phyloP scores from a whole-genome alignment of 2,329 filamentous ascomycete genomes.

The Epichloe elymi region DNA sequence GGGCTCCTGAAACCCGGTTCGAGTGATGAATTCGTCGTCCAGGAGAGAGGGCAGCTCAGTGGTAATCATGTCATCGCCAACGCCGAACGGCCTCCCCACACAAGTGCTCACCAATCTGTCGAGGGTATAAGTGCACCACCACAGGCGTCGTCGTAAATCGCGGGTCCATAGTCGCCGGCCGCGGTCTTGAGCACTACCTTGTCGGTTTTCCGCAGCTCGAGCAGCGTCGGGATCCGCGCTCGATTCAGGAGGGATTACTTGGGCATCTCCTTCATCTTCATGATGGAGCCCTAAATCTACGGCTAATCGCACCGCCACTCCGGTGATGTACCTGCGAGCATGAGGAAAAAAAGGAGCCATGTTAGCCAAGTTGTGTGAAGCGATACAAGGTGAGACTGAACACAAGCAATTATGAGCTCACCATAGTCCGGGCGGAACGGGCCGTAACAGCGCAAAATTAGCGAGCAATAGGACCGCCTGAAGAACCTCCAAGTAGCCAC shows the following conservation, averaged over 20 bases:
- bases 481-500: slow-evolving; percentile 82
- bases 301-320: slow-evolving; percentile 78
- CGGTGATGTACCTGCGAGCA: slow-evolving; percentile 63
- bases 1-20: slow-evolving; percentile 55
- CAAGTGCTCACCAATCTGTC: slow-evolving; percentile 92
- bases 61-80: slow-evolving; percentile 92
- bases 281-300: slow-evolving; percentile 88
- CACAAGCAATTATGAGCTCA: slow-evolving; percentile 16
- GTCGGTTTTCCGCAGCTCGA: slow-evolving; percentile 7
- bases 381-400: too few species aligned
- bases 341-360: background rate
- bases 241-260: slow-evolving; percentile 39
- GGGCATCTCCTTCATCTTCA: slow-evolving; percentile 63
- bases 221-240: slow-evolving; percentile 18
- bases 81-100: slow-evolving; percentile 83
- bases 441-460: slow-evolving; percentile 79
- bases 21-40: slow-evolving; percentile 80
- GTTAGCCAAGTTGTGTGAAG: background rate
- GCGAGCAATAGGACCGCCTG: slow-evolving; percentile 87
- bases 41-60: slow-evolving; percentile 85
- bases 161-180: slow-evolving; percentile 69
- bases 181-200: slow-evolving; percentile 33
- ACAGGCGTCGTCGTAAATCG: slow-evolving; percentile 73
- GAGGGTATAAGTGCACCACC: slow-evolving; percentile 96
- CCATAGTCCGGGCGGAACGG: slow-evolving; percentile 88